These are phyloP conservation scores for Didymella pinodella DNA, from an alignment of 2,329 filamentous ascomycete genomes.

Conservation along the genomic window DNA sequence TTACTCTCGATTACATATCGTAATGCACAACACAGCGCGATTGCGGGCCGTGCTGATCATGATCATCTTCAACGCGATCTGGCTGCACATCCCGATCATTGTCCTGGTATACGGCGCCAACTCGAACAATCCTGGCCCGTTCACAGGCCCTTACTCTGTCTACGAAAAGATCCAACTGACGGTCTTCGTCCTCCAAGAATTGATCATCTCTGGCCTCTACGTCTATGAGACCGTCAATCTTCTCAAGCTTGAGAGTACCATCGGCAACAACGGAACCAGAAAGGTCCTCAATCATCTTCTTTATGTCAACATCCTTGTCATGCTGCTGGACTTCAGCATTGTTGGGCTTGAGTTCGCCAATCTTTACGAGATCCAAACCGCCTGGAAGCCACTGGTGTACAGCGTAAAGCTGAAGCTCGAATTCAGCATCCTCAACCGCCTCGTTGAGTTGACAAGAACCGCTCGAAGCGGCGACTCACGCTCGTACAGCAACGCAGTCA, in stretches of 20 bases:
- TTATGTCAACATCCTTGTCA: slow-evolving; percentile 33
- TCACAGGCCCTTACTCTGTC: slow-evolving; percentile 42
- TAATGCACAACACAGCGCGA: slow-evolving; percentile 58
- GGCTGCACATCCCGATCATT: slow-evolving; percentile 62
- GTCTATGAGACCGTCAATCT: slow-evolving; percentile 56
- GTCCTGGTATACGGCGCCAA: slow-evolving; percentile 62
- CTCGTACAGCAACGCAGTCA: slow-evolving; percentile 22
- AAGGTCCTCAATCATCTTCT: slow-evolving; percentile 32
- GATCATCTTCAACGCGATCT: slow-evolving; percentile 62
- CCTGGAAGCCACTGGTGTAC: slow-evolving; percentile 52
- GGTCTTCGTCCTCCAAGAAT: slow-evolving; percentile 51
- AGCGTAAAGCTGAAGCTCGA: slow-evolving; percentile 61
- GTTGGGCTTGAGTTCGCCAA: slow-evolving; percentile 32
- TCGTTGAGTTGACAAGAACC: slow-evolving; percentile 26
- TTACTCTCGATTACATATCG: slow-evolving; percentile 67
- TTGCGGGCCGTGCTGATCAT: slow-evolving; percentile 61
- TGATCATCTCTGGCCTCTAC: slow-evolving; percentile 54
- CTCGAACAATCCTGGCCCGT: slow-evolving; percentile 41
- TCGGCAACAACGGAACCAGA: slow-evolving; percentile 25
- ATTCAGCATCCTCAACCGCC: slow-evolving; percentile 58
- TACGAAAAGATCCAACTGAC: slow-evolving; percentile 55
- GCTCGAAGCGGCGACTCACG: slow-evolving; percentile 22
- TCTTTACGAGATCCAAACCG: slow-evolving; percentile 32
- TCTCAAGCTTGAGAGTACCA: slow-evolving; percentile 24
- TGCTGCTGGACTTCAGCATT: slow-evolving; percentile 35